Conservation (phyloP, 768 basidiomycete species). For the Tylopilus felleus region DNA sequence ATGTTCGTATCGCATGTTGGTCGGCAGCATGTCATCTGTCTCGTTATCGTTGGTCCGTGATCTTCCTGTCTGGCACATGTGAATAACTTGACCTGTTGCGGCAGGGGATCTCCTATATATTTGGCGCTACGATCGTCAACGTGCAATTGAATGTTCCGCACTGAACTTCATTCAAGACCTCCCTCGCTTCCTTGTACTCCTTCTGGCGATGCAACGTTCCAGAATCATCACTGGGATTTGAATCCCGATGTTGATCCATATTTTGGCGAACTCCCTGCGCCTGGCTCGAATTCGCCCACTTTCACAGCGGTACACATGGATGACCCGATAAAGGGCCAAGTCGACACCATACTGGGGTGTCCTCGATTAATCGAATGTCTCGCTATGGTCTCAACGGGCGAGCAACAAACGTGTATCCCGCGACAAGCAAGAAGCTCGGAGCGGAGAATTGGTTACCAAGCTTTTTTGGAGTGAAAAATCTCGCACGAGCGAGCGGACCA, state of each 20-base stretch:
- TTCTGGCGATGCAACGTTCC: background rate
- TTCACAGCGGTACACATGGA: background rate
- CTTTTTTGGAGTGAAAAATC: too few species aligned
- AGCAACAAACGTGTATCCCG: background rate
- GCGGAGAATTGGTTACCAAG: too few species aligned
- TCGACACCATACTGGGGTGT: too few species aligned
- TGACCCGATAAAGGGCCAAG: background rate
- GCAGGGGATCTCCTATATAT: background rate
- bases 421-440: too few species aligned
- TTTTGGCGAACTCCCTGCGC: background rate
- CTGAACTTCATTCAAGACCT: background rate
- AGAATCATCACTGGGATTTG: background rate
- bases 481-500: too few species aligned
- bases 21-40: conserved; percentile 2
- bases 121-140: conserved; percentile 5
- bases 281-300: too few species aligned
- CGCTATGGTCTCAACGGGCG: background rate
- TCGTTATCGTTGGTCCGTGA: background rate
- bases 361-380: too few species aligned
- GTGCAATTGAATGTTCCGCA: background rate
- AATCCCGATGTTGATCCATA: background rate
- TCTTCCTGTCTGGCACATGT: too few species aligned
- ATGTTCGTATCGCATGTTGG: conserved; percentile 7
- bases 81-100: background rate
- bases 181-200: background rate